A percentile compares a stretch with the other conserved stretches of the same genome.
These are phyloP conservation scores for Vitis hybrid DNA, from an alignment of 177 flowering plant genomes.

Conservation along the genomic window DNA sequence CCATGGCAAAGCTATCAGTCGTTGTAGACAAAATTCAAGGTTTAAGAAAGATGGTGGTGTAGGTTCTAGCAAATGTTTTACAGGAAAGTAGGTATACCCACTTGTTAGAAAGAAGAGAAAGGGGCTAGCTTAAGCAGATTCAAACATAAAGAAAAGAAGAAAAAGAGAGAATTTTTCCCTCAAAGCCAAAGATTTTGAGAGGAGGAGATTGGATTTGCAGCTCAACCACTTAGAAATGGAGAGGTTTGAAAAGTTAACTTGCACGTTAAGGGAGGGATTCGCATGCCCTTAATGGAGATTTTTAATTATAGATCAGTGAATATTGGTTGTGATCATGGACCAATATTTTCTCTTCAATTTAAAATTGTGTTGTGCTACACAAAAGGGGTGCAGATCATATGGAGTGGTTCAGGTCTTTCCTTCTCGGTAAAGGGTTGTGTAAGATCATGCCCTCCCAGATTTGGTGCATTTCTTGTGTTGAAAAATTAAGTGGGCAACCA, in stretches of 20 bases:
- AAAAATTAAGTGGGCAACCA: too few relatives aligned
- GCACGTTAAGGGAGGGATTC: constrained; percentile 36
- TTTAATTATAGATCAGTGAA: not conserved
- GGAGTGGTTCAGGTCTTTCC: constrained; percentile 1
- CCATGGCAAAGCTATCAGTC: constrained; percentile 3
- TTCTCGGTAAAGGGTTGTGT: not conserved
- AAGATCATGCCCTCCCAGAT: too few relatives aligned
- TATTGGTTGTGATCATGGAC: too few relatives aligned
- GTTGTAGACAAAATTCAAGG: not conserved
- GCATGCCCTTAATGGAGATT: not conserved
- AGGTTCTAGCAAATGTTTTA: not conserved
- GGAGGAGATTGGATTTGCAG: constrained; percentile 24
- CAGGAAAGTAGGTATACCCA: constrained; percentile 18
- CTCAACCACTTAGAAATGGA: constrained; percentile 46
- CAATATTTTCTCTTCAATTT: too few relatives aligned
- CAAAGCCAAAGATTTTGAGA: not conserved
- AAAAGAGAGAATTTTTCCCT: not conserved
- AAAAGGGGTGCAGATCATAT: not conserved
- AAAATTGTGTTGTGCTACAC: not conserved
- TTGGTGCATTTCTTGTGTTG: too few relatives aligned
- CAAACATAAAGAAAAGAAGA: not conserved
- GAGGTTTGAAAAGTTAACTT: constrained; percentile 10
- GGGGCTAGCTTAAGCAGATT: constrained; percentile 1
- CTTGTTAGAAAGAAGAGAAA: constrained; percentile 4
- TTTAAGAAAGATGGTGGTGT: not conserved